Percentiles rank a stretch among this genome's conserved stretches.
These are phyloP conservation scores for Zangia roseola DNA, from an alignment of 768 basidiomycete genomes.

Conservation along the genomic window DNA sequence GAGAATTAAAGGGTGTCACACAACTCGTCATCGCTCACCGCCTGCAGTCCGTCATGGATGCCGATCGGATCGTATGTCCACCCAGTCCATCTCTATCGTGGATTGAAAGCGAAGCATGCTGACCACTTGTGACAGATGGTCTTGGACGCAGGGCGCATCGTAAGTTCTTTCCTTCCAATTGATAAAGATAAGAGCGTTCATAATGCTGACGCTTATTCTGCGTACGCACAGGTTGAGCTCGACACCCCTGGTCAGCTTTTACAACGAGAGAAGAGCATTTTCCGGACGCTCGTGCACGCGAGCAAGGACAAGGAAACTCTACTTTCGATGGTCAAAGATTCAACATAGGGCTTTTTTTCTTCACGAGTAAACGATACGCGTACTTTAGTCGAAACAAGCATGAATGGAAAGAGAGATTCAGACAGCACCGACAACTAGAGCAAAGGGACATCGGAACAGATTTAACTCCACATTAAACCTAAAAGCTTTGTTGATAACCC, in stretches of 20 bases:
- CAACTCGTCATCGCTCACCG: constrained; percentile 12
- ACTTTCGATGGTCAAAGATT: constrained; percentile 4
- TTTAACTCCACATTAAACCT: no score
- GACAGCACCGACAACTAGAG: no score
- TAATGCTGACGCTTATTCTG: neutral
- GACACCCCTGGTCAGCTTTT: constrained; percentile 5
- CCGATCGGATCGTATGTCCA: constrained; percentile 5
- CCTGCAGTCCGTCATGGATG: constrained; percentile 8
- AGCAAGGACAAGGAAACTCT: constrained; percentile 4
- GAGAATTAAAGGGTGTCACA: constrained; percentile 4
- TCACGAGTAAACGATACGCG: constrained; percentile 6
- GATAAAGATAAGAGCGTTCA: neutral
- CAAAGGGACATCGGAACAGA: no score
- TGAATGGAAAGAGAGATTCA: no score
- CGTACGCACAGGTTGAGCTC: constrained; percentile 8
- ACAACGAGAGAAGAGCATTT: neutral
- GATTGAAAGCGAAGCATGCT: no score
- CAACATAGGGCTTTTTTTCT: neutral
- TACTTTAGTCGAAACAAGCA: neutral
- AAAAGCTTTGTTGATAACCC: no score
- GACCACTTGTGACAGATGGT: constrained; percentile 1
- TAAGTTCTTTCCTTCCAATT: neutral
- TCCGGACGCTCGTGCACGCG: constrained; percentile 3
- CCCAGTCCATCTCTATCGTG: no score
- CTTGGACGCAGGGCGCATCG: constrained; percentile 11